Base-by-base conservation (phyloP, 108 stramenopile genomes). In the Ochromonas danica region DNA sequence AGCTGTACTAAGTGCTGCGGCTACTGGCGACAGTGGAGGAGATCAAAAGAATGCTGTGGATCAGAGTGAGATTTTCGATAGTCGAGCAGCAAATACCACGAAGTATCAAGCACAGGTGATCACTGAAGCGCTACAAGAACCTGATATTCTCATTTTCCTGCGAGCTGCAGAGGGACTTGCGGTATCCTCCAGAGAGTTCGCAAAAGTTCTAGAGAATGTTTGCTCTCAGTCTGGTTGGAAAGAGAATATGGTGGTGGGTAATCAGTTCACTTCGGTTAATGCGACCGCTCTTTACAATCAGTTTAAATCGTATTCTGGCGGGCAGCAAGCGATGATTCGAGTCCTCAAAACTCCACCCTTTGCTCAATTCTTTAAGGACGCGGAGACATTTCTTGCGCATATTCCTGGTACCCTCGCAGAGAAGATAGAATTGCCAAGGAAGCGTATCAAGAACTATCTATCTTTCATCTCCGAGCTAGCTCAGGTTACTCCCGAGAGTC, bases 291-390 rank as follows among this genome's bases (percentile, higher is more conserved):
- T 75, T 6, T 75, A 35, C 31, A 38, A 75, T 45, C 72, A 75
- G 40, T 57, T 75, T 22, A 60, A 57, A 27, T 42, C 36, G 40
- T 75, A 75, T 75, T 3, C 35, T 10, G 6, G n/a, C 40, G 72
- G 72, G 6, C 51, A 75, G 27, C 72, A 75, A 75, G 72, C 72
- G 17, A 10, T 33, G 28, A 14, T 75, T 6, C 14, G 72, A 33
- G 40, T 75, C 51, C 35, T 75, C 40, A 3, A 25, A 35, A 57
- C 72, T 6, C 3, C 40, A 14, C 72, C 43, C 10, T 60, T 75
- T 45, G 72, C 72, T 6, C 72, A 75, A 41, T 75, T 75, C 31
- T 57, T 35, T 22, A 57, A 45, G 28, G 72, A 75, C 6, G 6
- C 31, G 10, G 72, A 75, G 31, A 6, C 36, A 67, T 35, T 31